Conservation (phyloP, 2,329 filamentous ascomycete genomes). For the Elsinoe arachidis region DNA sequence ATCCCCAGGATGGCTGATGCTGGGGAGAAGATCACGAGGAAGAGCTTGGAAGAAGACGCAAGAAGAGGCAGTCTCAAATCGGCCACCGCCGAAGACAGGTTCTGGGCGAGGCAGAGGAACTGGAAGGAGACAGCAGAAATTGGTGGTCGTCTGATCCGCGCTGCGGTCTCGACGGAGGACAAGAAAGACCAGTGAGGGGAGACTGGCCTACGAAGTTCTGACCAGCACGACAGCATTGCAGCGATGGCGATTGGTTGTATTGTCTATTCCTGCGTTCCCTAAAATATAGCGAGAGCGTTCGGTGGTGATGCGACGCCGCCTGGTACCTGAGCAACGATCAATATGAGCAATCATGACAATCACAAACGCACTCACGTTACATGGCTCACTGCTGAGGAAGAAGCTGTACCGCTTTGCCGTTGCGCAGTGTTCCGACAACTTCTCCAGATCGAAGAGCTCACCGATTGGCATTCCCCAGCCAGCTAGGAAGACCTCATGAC, state of each 20-base stretch:
- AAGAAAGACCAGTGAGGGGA: conserved; percentile 18
- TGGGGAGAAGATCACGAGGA: conserved; percentile 56
- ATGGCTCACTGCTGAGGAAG: conserved; percentile 41
- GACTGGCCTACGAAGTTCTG: not conserved
- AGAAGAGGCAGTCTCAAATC: conserved; percentile 32
- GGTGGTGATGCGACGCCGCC: conserved; percentile 32
- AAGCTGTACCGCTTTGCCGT: conserved; percentile 35
- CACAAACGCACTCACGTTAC: conserved; percentile 31
- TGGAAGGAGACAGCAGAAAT: conserved; percentile 44
- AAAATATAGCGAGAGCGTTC: conserved; percentile 33
- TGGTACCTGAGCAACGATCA: conserved; percentile 19
- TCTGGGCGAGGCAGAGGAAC: conserved; percentile 45
- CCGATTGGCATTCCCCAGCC: conserved; percentile 46
- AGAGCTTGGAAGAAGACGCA: conserved; percentile 53
- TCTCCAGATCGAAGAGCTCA: conserved; percentile 44
- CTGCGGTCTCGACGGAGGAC: conserved; percentile 18
- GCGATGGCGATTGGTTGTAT: not conserved
- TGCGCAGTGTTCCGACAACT: conserved; percentile 34
- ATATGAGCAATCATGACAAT: not conserved
- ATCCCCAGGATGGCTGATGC: conserved; percentile 39
- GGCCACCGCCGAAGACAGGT: conserved; percentile 38
- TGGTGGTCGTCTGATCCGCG: conserved; percentile 44
- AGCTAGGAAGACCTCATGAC: conserved; percentile 42
- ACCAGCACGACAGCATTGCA: not conserved
- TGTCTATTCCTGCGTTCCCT: not conserved